Conservation (phyloP, 352 stramenopile species). For the Phytophthora palmivora region DNA sequence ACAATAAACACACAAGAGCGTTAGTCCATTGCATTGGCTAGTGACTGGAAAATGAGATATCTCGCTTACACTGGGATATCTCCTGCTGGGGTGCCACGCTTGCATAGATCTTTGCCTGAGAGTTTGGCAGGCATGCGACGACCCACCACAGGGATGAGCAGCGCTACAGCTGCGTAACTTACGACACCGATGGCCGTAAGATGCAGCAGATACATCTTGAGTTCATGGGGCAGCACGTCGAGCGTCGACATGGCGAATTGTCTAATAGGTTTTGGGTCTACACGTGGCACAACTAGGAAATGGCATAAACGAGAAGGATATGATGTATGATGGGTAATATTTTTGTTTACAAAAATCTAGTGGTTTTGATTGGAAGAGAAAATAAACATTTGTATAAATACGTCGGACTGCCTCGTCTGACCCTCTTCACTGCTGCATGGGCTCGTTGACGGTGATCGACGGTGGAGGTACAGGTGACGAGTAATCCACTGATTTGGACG, state of each 20-base stretch:
- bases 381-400: conserved; percentile 38
- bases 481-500: conserved; percentile 29
- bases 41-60: background rate
- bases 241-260: conserved; percentile 18
- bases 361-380: conserved; percentile 1
- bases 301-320: background rate
- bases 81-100: conserved; percentile 86
- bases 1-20: background rate
- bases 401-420: background rate
- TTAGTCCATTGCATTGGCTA: conserved; percentile 4
- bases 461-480: conserved; percentile 15
- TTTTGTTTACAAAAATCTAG: background rate
- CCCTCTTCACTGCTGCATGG: conserved; percentile 21
- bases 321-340: background rate
- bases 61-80: conserved; percentile 86
- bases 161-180: conserved; percentile 65
- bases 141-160: conserved; percentile 69
- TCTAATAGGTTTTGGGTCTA: conserved; percentile 13
- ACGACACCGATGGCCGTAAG: conserved; percentile 60
- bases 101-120: conserved; percentile 94
- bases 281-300: conserved; percentile 28
- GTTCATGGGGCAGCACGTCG: conserved; percentile 32
- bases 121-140: conserved; percentile 83
- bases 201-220: conserved; percentile 54
- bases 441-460: conserved; percentile 28